Percentiles rank a stretch among this genome's conserved stretches.
phyloP scores from a whole-genome alignment of 1,284 basidiomycete species.

The Phellopilus nigrolimitatus region DNA sequence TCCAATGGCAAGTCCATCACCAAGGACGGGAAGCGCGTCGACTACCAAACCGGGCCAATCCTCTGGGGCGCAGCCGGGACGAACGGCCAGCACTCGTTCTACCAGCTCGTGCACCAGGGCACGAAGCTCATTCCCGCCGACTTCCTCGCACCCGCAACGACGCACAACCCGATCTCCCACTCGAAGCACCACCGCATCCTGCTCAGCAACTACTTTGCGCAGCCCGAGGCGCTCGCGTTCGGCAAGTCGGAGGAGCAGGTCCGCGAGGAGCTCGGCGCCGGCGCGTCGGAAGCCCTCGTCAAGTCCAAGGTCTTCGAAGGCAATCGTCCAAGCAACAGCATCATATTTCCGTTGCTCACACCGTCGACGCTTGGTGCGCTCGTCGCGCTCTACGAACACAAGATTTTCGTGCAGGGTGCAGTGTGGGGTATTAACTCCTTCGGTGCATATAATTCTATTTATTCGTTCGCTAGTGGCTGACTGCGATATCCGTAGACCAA shows the following conservation, averaged over 20 bases:
- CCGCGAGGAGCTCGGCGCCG: conserved; percentile 67
- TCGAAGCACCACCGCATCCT: conserved; percentile 97
- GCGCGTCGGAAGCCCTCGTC: conserved; percentile 77
- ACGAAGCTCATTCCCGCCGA: conserved; percentile 92
- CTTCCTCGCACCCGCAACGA: conserved; percentile 92
- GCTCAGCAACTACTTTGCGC: conserved; percentile 97
- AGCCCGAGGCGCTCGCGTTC: conserved; percentile 95
- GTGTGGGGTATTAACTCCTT: conserved; percentile 99
- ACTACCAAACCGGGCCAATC: conserved; percentile 99
- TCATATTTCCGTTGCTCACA: conserved; percentile 90
- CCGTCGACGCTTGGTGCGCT: conserved; percentile 85
- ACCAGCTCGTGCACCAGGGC: conserved; percentile 96
- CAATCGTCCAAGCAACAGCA: conserved; percentile 95
- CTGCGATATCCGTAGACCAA: conserved; percentile 52
- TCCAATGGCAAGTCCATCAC: conserved; percentile 97
- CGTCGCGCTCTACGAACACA: conserved; percentile 96
- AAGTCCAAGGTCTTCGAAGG: conserved; percentile 99
- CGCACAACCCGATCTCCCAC: conserved; percentile 83
- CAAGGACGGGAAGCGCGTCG: conserved; percentile 86
- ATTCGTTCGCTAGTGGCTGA: background rate
- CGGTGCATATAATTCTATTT: conserved; percentile 39
- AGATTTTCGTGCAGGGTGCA: conserved; percentile 97
- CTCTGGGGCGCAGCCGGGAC: conserved; percentile 99
- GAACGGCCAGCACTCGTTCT: conserved; percentile 99
- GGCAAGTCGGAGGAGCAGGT: conserved; percentile 95